Evolutionary conservation across 2,329 filamentous ascomycete genomes (phyloP), one percentile per base, ranked within the genome.

Genomic region (Dichotomopilus funicola): DNA sequence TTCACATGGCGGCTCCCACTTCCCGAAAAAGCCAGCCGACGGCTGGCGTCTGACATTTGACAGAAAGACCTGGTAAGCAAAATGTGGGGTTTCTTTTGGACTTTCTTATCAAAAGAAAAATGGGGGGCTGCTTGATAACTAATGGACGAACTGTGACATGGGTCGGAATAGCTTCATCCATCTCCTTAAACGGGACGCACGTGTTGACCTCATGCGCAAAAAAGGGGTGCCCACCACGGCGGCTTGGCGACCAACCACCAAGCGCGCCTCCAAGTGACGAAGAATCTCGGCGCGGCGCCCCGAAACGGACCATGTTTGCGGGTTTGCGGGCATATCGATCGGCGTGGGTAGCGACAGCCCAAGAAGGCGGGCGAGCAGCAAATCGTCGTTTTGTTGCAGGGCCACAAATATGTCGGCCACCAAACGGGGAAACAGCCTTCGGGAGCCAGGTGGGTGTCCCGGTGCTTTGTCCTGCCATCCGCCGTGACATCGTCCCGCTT

Each of bases 341-440:
- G 50, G 19, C 12, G 37, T 59, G 57, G 59, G 48, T 55, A 57
- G 57, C 57, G 34, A 41, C 57, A 59, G 57, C 36, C 36, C 33
- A 52, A 27, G 6, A 42, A 31, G 9, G 36, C 52, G 51, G 59
- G 50, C 51, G 55, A 46, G 49, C 56, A 59, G 60, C 41, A 58
- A 57, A 54, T 50, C 48, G 58, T 34, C 51, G 53, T 53, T 37
- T 47, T 43, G 51, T 53, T 53, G 53, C 54, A 51, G 50, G 48
- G 19, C 53, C 51, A 58, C 58, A 54, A 61, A 59, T 55, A 61
- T 59, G 59, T 59, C 58, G 13, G 58, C 41, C 57, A 50, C 55
- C 60, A 45, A 61, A 56, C 45, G 46, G 52, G 58, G 56, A 62
- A 61, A 57, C 49, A 42, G 42, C 56, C 42, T 19, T 52, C 50